These are phyloP conservation scores for Psophocarpus tetragonolobus DNA, from an alignment of 306 rosid species.

Conservation along the genomic window DNA sequence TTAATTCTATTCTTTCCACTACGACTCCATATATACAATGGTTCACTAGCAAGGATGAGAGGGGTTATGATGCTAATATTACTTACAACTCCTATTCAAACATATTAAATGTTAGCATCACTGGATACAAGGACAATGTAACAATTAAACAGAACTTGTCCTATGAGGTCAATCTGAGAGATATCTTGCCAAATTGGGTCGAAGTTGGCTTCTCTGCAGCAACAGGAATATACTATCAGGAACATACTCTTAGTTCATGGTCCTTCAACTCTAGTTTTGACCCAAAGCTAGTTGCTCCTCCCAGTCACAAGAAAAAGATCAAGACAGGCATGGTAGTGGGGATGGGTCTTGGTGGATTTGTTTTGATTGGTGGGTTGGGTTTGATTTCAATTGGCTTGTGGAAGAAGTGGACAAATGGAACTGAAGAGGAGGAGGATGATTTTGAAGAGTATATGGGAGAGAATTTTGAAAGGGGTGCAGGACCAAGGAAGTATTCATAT, in stretches of 20 bases:
- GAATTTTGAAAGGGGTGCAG: slow-evolving; percentile 38
- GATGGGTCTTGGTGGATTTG: slow-evolving; percentile 24
- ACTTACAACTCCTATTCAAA: slow-evolving; percentile 37
- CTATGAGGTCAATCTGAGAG: slow-evolving; percentile 6
- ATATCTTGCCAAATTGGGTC: slow-evolving; percentile 36
- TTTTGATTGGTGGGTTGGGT: not conserved
- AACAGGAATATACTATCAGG: slow-evolving; percentile 22
- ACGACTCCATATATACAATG: not conserved
- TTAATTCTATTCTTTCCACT: not conserved
- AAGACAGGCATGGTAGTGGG: slow-evolving; percentile 24
- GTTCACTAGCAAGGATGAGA: slow-evolving; percentile 31
- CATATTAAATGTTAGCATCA: slow-evolving; percentile 24
- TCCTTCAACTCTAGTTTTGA: slow-evolving; percentile 33
- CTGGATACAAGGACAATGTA: slow-evolving; percentile 22
- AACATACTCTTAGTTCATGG: slow-evolving; percentile 44
- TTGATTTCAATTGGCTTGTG: not conserved
- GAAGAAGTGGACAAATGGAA: slow-evolving; percentile 28
- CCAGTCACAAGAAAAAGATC: too few relatives aligned
- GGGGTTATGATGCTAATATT: slow-evolving; percentile 41
- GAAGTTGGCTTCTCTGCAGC: slow-evolving; percentile 42
- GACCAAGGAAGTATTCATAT: slow-evolving; percentile 38
- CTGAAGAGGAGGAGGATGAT: slow-evolving; percentile 21
- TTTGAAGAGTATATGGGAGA: slow-evolving; percentile 32
- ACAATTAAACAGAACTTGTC: not conserved
- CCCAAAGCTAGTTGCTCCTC: too few relatives aligned